A percentile compares a stretch with the other conserved stretches of the same genome.
Conservation (phyloP, 306 rosid species). For the Mucuna pruriens region DNA sequence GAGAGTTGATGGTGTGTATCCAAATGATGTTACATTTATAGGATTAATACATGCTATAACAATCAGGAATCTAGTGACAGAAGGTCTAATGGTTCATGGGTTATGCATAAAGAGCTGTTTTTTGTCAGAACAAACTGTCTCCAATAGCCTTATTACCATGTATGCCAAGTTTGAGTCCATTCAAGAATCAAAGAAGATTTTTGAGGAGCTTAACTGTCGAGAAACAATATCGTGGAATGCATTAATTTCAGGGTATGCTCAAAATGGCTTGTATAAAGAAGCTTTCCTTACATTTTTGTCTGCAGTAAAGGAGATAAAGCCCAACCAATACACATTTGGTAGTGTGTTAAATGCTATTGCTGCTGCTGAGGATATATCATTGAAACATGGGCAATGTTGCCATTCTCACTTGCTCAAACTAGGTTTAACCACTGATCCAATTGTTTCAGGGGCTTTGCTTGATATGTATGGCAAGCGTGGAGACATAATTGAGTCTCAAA, state of each 20-base stretch:
- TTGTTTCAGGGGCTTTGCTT: slow-evolving; percentile 72
- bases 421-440: slow-evolving; percentile 62
- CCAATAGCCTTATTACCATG: slow-evolving; percentile 89
- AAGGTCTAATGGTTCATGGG: slow-evolving; percentile 73
- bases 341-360: slow-evolving; percentile 85
- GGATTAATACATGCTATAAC: slow-evolving; percentile 76
- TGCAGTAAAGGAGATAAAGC: slow-evolving; percentile 62
- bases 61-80: slow-evolving; percentile 51
- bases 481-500: slow-evolving; percentile 63
- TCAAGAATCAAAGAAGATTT: slow-evolving; percentile 69
- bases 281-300: slow-evolving; percentile 63
- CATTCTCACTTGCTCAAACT: slow-evolving; percentile 69
- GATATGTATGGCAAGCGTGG: slow-evolving; percentile 95
- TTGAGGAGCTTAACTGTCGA: slow-evolving; percentile 67
- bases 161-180: slow-evolving; percentile 72
- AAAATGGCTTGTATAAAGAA: slow-evolving; percentile 64
- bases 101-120: slow-evolving; percentile 63
- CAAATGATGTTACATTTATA: slow-evolving; percentile 80
- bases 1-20: slow-evolving; percentile 73
- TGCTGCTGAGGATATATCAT: slow-evolving; percentile 70
- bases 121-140: slow-evolving; percentile 54
- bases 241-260: slow-evolving; percentile 85
- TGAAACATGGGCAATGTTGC: slow-evolving; percentile 75
- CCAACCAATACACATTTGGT: slow-evolving; percentile 83
- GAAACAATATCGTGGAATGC: slow-evolving; percentile 90